Percentiles rank a stretch among this genome's conserved stretches.
Evolutionary conservation across 768 basidiomycete species (phyloP).

Genomic region (Mycena pura): DNA sequence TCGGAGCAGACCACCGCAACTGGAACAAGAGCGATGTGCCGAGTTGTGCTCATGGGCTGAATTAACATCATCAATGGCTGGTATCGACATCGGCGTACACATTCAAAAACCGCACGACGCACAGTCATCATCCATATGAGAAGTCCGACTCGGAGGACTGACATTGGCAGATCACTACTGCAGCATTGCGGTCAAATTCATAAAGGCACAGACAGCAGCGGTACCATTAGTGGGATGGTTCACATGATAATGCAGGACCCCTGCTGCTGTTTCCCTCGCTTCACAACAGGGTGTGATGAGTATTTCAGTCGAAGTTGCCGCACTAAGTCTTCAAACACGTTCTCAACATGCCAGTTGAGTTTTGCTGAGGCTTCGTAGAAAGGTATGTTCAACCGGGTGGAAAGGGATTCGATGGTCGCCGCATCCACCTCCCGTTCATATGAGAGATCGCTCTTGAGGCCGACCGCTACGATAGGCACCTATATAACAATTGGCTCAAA

Average conservation of each 20-base stretch:
- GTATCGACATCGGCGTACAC: too few species aligned
- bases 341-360: conserved; percentile 76
- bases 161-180: too few species aligned
- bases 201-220: not conserved
- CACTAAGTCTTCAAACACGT: conserved; percentile 79
- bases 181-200: too few species aligned
- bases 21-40: too few species aligned
- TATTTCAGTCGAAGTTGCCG: conserved; percentile 73
- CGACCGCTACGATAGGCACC: conserved; percentile 86
- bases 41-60: too few species aligned
- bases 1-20: too few species aligned
- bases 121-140: too few species aligned
- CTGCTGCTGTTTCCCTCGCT: not conserved
- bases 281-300: conserved; percentile 42
- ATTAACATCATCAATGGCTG: too few species aligned
- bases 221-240: not conserved
- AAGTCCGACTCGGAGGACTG: too few species aligned
- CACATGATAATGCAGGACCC: not conserved
- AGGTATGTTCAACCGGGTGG: conserved; percentile 67
- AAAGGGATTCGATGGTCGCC: conserved; percentile 65
- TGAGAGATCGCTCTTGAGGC: conserved; percentile 81
- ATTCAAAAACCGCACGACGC: too few species aligned
- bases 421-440: conserved; percentile 80
- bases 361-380: conserved; percentile 89
- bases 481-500: conserved; percentile 30